Conservation (phyloP, 2,329 filamentous ascomycete genomes). For the Penicillium sp. region DNA sequence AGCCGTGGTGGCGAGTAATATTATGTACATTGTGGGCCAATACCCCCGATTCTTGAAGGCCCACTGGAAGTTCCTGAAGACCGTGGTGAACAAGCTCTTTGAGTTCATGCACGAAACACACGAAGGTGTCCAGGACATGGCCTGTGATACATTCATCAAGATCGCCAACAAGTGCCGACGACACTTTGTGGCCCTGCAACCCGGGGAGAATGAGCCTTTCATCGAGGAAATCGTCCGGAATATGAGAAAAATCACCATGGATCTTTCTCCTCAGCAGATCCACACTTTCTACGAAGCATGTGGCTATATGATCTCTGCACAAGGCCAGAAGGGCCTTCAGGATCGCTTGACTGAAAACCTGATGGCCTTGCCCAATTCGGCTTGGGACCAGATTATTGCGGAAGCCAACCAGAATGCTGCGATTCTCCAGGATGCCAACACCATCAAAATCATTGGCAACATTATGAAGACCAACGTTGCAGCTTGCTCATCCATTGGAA, state of each 20-base stretch:
- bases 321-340: conserved; percentile 92
- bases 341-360: conserved; percentile 87
- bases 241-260: conserved; percentile 92
- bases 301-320: conserved; percentile 97
- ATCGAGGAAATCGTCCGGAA: conserved; percentile 98
- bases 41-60: conserved; percentile 98
- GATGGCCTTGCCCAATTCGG: conserved; percentile 89
- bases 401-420: conserved; percentile 81
- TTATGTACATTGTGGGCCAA: conserved; percentile 99
- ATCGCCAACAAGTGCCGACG: conserved; percentile 97
- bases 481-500: conserved; percentile 93
- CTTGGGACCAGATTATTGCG: conserved; percentile 94
- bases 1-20: conserved; percentile 97
- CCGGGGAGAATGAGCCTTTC: conserved; percentile 91
- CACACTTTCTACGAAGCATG: conserved; percentile 99
- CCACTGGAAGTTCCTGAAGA: conserved; percentile 99
- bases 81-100: conserved; percentile 98
- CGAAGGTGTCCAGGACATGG: conserved; percentile 99
- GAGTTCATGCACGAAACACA: conserved; percentile 99
- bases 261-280: conserved; percentile 93
- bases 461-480: conserved; percentile 99
- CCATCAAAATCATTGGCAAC: conserved; percentile 98
- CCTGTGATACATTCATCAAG: conserved; percentile 99
- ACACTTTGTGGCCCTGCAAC: conserved; percentile 94
- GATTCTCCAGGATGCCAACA: conserved; percentile 87